These are phyloP conservation scores for Erucastrum elatum DNA, from an alignment of 345 rosid species.

Conservation along the genomic window DNA sequence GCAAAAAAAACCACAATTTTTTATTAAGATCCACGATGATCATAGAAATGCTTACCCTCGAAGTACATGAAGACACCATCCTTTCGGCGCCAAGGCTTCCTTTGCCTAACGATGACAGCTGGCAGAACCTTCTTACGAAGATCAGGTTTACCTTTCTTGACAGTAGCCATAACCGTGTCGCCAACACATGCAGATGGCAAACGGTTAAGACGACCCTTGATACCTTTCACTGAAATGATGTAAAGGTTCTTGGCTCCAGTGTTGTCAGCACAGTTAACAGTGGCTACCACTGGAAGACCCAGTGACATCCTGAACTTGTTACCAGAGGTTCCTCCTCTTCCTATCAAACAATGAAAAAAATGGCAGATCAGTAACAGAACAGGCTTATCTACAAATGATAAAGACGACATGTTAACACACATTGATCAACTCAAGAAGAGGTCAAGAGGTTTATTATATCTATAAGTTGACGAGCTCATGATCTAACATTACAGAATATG, in stretches of 20 bases:
- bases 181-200: slow-evolving; percentile 46
- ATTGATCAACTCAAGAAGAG: background rate
- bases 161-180: slow-evolving; percentile 48
- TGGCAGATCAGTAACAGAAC: background rate
- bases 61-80: slow-evolving; percentile 49
- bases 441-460: background rate
- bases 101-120: slow-evolving; percentile 48
- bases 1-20: background rate
- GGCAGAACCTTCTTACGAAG: slow-evolving; percentile 48
- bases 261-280: slow-evolving; percentile 45
- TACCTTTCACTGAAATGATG: slow-evolving; percentile 46
- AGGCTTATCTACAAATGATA: background rate
- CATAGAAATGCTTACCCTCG: slow-evolving; percentile 25
- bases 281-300: slow-evolving; percentile 48
- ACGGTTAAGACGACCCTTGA: slow-evolving; percentile 48
- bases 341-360: no score
- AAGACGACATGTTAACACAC: background rate
- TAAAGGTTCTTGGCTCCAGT: slow-evolving; percentile 45
- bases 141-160: slow-evolving; percentile 47
- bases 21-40: no score
- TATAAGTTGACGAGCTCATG: background rate
- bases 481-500: background rate
- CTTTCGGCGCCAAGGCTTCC: slow-evolving; percentile 52
- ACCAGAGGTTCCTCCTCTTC: no score
- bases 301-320: slow-evolving; percentile 49